These are phyloP conservation scores for Beta lomatogona DNA, from an alignment of 179 eudicot species.

Conservation along the genomic window DNA sequence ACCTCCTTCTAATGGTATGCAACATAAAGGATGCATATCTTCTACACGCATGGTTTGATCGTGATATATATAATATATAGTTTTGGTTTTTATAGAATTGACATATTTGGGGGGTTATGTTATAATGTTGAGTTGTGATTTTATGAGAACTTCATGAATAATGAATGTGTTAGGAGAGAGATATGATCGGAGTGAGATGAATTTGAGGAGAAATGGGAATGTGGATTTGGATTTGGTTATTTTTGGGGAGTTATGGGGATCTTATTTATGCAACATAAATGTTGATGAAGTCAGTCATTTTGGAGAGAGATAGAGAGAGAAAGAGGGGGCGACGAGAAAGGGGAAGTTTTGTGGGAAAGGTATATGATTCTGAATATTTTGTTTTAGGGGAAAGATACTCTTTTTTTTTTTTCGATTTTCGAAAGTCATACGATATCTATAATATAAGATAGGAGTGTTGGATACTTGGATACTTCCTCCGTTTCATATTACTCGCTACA, in stretches of 20 bases:
- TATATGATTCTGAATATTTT: not conserved
- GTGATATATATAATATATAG: not conserved
- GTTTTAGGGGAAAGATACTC: too few species aligned
- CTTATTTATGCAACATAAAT: conserved; percentile 5
- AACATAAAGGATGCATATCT: conserved; percentile 84
- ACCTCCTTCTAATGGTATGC: conserved; percentile 60
- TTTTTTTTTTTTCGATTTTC: too few species aligned
- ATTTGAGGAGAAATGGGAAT: not conserved
- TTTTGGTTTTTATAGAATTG: not conserved
- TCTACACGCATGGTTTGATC: conserved; percentile 66
- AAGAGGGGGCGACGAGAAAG: not conserved
- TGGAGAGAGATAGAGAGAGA: not conserved
- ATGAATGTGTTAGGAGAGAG: not conserved
- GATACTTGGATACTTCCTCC: too few species aligned
- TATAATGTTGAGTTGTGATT: not conserved
- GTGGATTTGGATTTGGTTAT: conserved; percentile 15
- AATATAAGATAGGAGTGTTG: too few species aligned
- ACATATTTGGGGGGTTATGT: not conserved
- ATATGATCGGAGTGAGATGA: too few species aligned
- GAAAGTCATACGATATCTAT: too few species aligned
- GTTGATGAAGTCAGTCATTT: not conserved
- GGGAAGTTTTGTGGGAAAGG: not conserved
- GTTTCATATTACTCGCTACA: too few species aligned
- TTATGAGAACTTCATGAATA: not conserved
- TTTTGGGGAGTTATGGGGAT: conserved; percentile 13